Base-by-base conservation (phyloP, 495 filamentous ascomycete species). In the Hypoxylon subgilvum region DNA sequence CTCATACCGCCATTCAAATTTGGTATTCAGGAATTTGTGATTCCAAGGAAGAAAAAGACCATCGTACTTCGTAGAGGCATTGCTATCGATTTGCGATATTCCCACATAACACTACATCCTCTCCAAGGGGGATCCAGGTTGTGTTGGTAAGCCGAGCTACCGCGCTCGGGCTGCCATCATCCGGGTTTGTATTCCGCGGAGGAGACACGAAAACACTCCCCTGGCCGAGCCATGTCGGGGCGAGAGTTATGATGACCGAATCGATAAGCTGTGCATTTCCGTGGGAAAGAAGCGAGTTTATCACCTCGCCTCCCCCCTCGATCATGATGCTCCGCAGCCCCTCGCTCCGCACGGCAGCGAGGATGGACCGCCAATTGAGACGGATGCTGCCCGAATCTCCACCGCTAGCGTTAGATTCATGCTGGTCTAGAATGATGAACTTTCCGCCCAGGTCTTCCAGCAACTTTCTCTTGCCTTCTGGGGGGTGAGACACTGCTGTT, bases 291-390 rank as follows among this genome's bases (percentile, higher is more conserved):
- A 96, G 75, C 44, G 87, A 83, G 63, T 89, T 89, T 61, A 96
- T 86, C 40, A 96, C 83, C 14, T 79, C 80, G 2, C 83, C 91
- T 12, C 91, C 91, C 0, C 91, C 91, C 71, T 96, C 92, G 31
- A 96, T 79, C 92, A 96, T 96, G 21, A 96, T 80, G 61, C 89
- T 93, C 18, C 79, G 76, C 50, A 95, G 74, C 0, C 87, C 86
- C 52, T 88, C 77, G 6, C 72, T 72, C 40, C 70, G 72, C 10
- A 93, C 66, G 16, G 74, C 76, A 28, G 71, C 69, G 8, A 94
- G 71, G 17, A 96, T 77, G 31, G 75, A 75, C 35, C 72, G 73
- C 91, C 91, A 95, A 4, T 74, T 67, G 47, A 75, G 71, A 68
- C 76, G 70, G 36, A 34, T 51, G 22, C 47, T 31, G 23, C 27